Conservation (phyloP, 768 basidiomycete genomes). For the Tulasnella sp. region DNA sequence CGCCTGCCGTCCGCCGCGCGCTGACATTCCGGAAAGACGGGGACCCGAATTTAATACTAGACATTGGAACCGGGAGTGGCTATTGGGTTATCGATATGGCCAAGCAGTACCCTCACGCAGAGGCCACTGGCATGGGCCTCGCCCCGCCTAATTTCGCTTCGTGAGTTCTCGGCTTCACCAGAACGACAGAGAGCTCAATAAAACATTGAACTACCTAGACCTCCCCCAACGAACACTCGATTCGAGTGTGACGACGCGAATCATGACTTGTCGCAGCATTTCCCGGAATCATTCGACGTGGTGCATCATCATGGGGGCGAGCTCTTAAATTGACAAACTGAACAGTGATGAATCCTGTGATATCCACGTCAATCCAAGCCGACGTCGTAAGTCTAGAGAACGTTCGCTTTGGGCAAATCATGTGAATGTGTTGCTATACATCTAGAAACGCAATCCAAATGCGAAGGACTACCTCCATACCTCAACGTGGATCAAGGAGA, state of each 20-base stretch:
- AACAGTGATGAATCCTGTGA: background rate
- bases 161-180: background rate
- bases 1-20: background rate
- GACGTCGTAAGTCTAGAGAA: background rate
- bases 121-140: conserved; percentile 1
- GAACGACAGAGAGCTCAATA: background rate
- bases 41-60: conserved; percentile 17
- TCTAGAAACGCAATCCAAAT: background rate
- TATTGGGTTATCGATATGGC: conserved; percentile 9
- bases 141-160: background rate
- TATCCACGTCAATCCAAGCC: background rate
- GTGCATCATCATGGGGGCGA: background rate
- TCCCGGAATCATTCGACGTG: background rate
- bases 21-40: background rate
- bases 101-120: background rate
- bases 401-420: too few species aligned
- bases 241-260: conserved; percentile 15
- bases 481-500: background rate
- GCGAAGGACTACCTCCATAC: background rate
- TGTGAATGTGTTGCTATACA: too few species aligned
- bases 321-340: background rate
- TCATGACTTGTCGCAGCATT: background rate
- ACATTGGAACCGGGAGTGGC: conserved; percentile 13
- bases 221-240: background rate
- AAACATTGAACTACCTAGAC: background rate